Percentiles rank a stretch among this genome's conserved stretches.
Evolutionary conservation across 1,284 basidiomycete genomes (phyloP).

Genomic region (Cerrena zonata): DNA sequence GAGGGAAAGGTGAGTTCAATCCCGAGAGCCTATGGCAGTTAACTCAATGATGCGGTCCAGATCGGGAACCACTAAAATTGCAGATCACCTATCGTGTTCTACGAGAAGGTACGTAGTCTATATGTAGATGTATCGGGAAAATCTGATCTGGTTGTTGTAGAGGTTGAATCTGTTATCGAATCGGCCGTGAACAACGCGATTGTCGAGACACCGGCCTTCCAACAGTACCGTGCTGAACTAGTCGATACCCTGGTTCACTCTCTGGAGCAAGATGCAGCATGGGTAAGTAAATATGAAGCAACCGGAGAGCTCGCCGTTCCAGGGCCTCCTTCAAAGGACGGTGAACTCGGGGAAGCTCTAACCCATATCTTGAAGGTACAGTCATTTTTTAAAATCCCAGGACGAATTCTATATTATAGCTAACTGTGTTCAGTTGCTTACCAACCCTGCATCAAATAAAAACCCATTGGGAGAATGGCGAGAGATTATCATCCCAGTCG

Average conservation of each 20-base stretch:
- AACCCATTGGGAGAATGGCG: conserved; percentile 42
- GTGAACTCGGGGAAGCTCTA: conserved; percentile 34
- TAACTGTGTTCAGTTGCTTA: neutral
- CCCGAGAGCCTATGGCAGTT: too few relatives aligned
- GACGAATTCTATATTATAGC: too few relatives aligned
- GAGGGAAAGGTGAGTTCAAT: conserved; percentile 55
- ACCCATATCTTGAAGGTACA: conserved; percentile 26
- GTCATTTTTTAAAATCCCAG: conserved; percentile 1
- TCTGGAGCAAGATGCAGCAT: conserved; percentile 54
- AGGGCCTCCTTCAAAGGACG: conserved; percentile 29
- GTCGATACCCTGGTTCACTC: conserved; percentile 49
- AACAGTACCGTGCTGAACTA: conserved; percentile 34
- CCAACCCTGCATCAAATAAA: neutral
- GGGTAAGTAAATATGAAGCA: conserved; percentile 62
- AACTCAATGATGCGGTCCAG: too few relatives aligned
- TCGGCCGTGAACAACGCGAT: conserved; percentile 41
- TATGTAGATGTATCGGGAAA: conserved; percentile 1
- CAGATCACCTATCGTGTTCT: conserved; percentile 66
- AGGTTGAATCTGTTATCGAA: conserved; percentile 57
- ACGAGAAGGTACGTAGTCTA: conserved; percentile 53
- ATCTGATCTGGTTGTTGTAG: conserved; percentile 28
- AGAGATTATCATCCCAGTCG: conserved; percentile 73
- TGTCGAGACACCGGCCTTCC: conserved; percentile 24
- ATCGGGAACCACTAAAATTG: conserved; percentile 57
- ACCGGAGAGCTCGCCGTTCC: conserved; percentile 66